phyloP scores from a whole-genome alignment of 208 protist genomes.

The Trypanosoma lewisi region DNA sequence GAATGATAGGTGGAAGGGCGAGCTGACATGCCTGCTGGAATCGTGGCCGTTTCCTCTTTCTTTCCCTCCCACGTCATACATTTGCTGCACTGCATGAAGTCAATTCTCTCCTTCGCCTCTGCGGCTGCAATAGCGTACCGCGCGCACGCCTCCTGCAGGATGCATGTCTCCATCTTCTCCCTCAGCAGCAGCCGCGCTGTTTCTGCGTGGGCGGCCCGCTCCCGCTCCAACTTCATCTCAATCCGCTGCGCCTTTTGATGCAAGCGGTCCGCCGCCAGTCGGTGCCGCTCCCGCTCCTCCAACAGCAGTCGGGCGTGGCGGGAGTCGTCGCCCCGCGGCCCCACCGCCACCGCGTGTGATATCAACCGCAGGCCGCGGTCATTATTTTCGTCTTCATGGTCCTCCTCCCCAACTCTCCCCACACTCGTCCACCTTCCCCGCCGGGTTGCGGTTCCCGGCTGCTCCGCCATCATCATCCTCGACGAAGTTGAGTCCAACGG shows the following conservation, averaged over 20 bases:
- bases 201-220: neutral
- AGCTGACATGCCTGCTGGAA: neutral
- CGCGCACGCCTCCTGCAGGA: slow-evolving; percentile 13
- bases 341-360: neutral
- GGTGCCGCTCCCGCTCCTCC: slow-evolving; percentile 27
- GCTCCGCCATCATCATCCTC: too few species aligned
- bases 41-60: neutral
- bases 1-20: neutral
- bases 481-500: too few species aligned
- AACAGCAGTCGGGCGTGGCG: slow-evolving; percentile 9
- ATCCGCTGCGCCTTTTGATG: slow-evolving; percentile 10
- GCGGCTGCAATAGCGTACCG: slow-evolving; percentile 12
- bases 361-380: too few species aligned
- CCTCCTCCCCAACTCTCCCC: neutral
- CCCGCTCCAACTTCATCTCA: neutral
- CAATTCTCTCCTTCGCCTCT: slow-evolving; percentile 12
- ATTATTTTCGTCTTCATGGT: too few species aligned
- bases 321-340: neutral
- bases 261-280: slow-evolving; percentile 17
- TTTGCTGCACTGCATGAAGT: neutral
- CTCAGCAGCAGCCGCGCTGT: neutral
- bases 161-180: neutral
- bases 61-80: neutral
- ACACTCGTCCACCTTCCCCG: too few species aligned
- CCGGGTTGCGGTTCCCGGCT: too few species aligned